Percentiles rank a stretch among this genome's conserved stretches.
Conservation (phyloP, 352 stramenopile species). For the Pythium sukuiense region DNA sequence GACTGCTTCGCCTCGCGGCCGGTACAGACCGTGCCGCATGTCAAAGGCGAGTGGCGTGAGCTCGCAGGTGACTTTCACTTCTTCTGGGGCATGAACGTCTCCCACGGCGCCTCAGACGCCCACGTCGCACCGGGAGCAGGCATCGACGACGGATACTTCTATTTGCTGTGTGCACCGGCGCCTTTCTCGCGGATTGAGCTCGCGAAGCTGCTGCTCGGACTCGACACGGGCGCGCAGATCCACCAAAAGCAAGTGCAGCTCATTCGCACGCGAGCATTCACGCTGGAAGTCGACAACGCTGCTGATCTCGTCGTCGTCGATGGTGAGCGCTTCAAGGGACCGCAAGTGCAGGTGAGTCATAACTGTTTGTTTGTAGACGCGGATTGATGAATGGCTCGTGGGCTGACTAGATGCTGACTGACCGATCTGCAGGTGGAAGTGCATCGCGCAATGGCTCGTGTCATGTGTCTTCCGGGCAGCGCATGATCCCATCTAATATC, state of each 20-base stretch:
- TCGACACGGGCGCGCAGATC: conserved; percentile 34
- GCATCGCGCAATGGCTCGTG: conserved; percentile 26
- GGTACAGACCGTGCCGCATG: conserved; percentile 21
- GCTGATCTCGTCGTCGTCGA: conserved; percentile 34
- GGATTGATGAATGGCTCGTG: background rate
- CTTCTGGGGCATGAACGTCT: conserved; percentile 47
- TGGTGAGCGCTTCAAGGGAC: conserved; percentile 36
- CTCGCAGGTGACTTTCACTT: conserved; percentile 36
- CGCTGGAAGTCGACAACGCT: conserved; percentile 31
- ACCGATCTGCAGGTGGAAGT: conserved; percentile 28
- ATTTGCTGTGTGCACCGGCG: conserved; percentile 23
- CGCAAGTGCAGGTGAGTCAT: conserved; percentile 24
- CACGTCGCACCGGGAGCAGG: conserved; percentile 31
- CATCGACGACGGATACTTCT: conserved; percentile 40
- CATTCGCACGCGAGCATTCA: conserved; percentile 40
- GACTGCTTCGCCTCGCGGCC: conserved; percentile 27
- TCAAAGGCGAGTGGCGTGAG: conserved; percentile 34
- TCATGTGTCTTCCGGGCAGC: conserved; percentile 23
- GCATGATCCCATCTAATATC: conserved; percentile 5
- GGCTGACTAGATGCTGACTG: conserved; percentile 1
- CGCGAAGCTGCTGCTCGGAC: conserved; percentile 30
- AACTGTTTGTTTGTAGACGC: background rate
- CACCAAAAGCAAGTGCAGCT: conserved; percentile 30
- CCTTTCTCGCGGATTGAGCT: conserved; percentile 30
- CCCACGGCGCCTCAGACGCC: conserved; percentile 31